A percentile compares a stretch with the other conserved stretches of the same genome.
These are phyloP conservation scores for Alternaria gansuensis DNA, from an alignment of 2,329 filamentous ascomycete species.

Conservation along the genomic window DNA sequence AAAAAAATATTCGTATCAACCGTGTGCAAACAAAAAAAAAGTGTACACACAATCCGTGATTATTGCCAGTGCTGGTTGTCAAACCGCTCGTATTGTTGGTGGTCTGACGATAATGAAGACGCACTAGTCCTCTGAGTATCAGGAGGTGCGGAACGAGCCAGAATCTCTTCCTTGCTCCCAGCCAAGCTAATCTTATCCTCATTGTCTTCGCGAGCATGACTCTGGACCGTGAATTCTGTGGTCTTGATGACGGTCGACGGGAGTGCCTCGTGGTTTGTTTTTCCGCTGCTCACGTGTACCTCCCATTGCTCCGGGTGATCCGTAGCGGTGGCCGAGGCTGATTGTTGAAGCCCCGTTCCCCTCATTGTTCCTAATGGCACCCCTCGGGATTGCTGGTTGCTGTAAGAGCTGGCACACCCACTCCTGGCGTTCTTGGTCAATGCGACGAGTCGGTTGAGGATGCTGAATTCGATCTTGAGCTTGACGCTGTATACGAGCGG, in stretches of 20 bases:
- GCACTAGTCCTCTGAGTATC: conserved; percentile 20
- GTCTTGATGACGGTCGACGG: conserved; percentile 30
- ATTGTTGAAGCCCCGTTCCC: conserved; percentile 19
- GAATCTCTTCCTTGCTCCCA: conserved; percentile 28
- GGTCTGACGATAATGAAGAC: conserved; percentile 28
- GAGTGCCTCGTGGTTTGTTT: conserved; percentile 16
- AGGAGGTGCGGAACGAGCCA: conserved; percentile 17
- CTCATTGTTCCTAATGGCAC: conserved; percentile 28
- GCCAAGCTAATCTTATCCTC: conserved; percentile 20
- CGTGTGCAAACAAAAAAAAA: background rate
- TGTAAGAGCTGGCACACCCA: conserved; percentile 25
- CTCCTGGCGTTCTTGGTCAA: conserved; percentile 16
- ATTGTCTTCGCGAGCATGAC: conserved; percentile 27
- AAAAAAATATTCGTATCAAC: background rate
- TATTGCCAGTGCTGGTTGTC: conserved; percentile 18
- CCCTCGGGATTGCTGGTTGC: conserved; percentile 16
- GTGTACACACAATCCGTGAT: background rate
- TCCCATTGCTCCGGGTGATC: conserved; percentile 25
- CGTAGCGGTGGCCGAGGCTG: conserved; percentile 17
- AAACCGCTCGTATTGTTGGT: conserved; percentile 19
- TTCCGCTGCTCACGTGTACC: conserved; percentile 27
- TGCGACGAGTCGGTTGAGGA: conserved; percentile 54
- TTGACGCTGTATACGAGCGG: conserved; percentile 56
- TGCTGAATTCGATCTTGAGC: conserved; percentile 63
- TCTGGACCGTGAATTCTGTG: conserved; percentile 33